A percentile compares a stretch with the other conserved stretches of the same genome.
phyloP scores from a whole-genome alignment of 2,329 filamentous ascomycete species.

The Massarina eburnea region DNA sequence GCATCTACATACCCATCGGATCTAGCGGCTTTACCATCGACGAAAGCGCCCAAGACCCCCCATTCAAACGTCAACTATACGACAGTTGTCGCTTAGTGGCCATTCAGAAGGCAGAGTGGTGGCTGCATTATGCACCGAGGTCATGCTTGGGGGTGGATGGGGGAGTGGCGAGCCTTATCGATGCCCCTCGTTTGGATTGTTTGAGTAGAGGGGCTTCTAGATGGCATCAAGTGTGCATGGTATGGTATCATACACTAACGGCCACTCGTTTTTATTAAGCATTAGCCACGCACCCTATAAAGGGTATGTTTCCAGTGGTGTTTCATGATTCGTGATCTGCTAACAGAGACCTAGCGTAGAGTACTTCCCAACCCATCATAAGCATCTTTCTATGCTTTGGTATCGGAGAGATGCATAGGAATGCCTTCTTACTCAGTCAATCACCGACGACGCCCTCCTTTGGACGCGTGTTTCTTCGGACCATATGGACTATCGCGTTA shows the following conservation, averaged over 20 bases:
- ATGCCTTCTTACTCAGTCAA: too few species aligned
- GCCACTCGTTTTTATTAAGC: too few species aligned
- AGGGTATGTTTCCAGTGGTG: too few species aligned
- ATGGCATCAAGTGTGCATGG: conserved; percentile 34
- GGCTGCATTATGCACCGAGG: background rate
- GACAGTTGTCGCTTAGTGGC: conserved; percentile 1
- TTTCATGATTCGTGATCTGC: too few species aligned
- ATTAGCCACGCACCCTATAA: too few species aligned
- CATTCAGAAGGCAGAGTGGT: background rate
- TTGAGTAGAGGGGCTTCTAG: conserved; percentile 18
- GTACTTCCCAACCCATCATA: too few species aligned
- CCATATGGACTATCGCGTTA: conserved; percentile 10
- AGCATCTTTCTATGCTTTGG: too few species aligned
- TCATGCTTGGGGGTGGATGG: background rate
- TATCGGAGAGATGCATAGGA: too few species aligned
- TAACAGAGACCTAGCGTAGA: too few species aligned
- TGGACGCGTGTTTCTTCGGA: conserved; percentile 8
- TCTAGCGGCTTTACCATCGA: conserved; percentile 1
- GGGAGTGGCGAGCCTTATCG: background rate
- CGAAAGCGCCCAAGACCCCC: conserved; percentile 2
- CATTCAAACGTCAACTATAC: conserved; percentile 1
- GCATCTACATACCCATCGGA: background rate
- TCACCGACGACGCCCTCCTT: too few species aligned
- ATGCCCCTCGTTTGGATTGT: background rate
- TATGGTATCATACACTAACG: conserved; percentile 29